Percentiles rank a stretch among this genome's conserved stretches.
Evolutionary conservation across 352 stramenopile genomes (phyloP).

Genomic region (Thraustochytrium striatum): DNA sequence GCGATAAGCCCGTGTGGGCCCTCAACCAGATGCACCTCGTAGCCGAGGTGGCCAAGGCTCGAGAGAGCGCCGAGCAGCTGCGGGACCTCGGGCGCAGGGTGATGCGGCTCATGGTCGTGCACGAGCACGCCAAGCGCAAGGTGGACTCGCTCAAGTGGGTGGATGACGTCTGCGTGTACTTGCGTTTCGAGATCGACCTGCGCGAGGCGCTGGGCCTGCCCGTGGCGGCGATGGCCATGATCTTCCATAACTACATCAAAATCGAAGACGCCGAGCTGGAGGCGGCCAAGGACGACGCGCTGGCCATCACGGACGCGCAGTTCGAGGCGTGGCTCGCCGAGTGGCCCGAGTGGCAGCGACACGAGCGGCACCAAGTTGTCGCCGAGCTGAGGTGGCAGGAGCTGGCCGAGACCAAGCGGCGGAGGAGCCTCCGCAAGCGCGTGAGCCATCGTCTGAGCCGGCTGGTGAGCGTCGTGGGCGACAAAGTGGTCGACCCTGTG

Average conservation of each 20-base stretch:
- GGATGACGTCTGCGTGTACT: conserved; percentile 33
- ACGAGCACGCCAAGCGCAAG: neutral
- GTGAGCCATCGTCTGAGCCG: too few relatives aligned
- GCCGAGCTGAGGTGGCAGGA: too few relatives aligned
- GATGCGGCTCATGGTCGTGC: conserved; percentile 32
- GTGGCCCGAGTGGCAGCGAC: conserved; percentile 38
- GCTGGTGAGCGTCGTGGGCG: too few relatives aligned
- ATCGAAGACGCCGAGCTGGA: neutral
- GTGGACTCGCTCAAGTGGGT: neutral
- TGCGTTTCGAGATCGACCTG: conserved; percentile 18
- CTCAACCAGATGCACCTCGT: conserved; percentile 32
- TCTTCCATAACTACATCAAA: conserved; percentile 15
- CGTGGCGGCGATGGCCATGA: conserved; percentile 3
- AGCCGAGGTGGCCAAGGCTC: neutral
- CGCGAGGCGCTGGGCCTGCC: conserved; percentile 6
- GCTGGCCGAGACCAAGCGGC: too few relatives aligned
- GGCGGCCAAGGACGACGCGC: neutral
- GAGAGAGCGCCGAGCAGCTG: neutral
- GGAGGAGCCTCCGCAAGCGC: too few relatives aligned
- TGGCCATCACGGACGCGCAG: neutral
- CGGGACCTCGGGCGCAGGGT: conserved; percentile 10
- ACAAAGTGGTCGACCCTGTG: too few relatives aligned
- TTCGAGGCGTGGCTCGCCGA: conserved; percentile 7
- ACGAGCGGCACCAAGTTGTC: neutral
- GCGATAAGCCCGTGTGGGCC: conserved; percentile 45